Base-by-base conservation (phyloP, 495 filamentous ascomycete genomes). In the Symbiotaphrina buchneri region DNA sequence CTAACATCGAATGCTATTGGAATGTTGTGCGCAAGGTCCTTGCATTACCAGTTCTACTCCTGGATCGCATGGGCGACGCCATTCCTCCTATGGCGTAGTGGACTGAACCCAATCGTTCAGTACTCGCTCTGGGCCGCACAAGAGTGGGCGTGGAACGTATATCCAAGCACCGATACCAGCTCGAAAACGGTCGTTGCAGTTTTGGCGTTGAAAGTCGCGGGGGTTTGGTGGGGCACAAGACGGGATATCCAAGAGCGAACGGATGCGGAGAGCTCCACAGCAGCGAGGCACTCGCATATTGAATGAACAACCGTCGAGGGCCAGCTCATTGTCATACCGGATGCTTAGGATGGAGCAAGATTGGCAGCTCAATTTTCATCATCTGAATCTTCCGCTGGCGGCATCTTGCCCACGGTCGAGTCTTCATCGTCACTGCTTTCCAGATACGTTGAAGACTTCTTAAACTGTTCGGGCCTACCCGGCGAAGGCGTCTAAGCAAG, bases 11-110 rank as follows among this genome's bases (percentile, higher is more conserved):
- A 87, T 37, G 58, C 65, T 21, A 69, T 92, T 41, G 87, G 87
- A 22, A 64, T 93, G 53, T 65, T 95, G 21, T 94, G 83, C 45
- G 87, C 87, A 10, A 63, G 87, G 32, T 81, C 72, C 15, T 59
- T 97, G 32, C 87, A 97, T 55, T 97, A 94, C 51, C 87, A 97
- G 45, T 97, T 97, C 56, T 95, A 85, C 56, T 65, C 79, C 30
- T 93, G 85, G 58, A 61, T 93, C 26, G 74, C 79, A 27, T 93
- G 82, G 82, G 68, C 78, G 8, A 82, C 82, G 5, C 87, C 87
- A 0, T 92, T 80, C 47, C 64, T 97, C 14, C 63, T 94, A 28
- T 95, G 84, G 82, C 68, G 68, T 34, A 68, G 71, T 34, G 73
- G 74, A 3, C 41, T 76, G 36, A 74, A 82, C 41, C 81, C 82